Evolutionary conservation across 495 filamentous ascomycete species (phyloP).

Genomic region (Neurospora intermedia): DNA sequence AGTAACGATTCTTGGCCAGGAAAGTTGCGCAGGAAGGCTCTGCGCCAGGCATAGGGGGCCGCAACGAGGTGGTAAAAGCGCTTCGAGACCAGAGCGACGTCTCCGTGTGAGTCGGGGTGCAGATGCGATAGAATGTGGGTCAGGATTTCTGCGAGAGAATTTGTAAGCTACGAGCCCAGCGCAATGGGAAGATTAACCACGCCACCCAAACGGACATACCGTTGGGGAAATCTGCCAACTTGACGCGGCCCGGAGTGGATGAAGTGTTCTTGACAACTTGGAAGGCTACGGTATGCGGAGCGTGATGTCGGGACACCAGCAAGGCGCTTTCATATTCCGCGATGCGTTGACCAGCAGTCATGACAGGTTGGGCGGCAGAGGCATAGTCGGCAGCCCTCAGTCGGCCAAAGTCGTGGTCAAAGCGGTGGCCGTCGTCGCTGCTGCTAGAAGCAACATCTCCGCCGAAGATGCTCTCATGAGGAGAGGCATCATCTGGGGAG

Average conservation of each 20-base stretch:
- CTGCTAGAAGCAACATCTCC: conserved; percentile 7
- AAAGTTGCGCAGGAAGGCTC: conserved; percentile 82
- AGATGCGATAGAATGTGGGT: conserved; percentile 88
- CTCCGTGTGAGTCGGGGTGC: conserved; percentile 63
- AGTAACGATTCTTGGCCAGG: conserved; percentile 51
- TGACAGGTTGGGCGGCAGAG: background rate
- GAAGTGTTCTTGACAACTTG: conserved; percentile 48
- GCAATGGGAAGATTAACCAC: background rate
- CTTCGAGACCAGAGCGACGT: conserved; percentile 71
- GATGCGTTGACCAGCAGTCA: conserved; percentile 49
- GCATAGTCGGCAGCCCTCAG: conserved; percentile 26
- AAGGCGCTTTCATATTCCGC: conserved; percentile 62
- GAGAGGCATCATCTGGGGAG: conserved; percentile 20
- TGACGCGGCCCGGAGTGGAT: conserved; percentile 28
- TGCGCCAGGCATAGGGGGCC: conserved; percentile 81
- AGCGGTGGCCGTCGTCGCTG: conserved; percentile 20
- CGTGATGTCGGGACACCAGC: conserved; percentile 31
- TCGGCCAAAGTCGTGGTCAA: conserved; percentile 29
- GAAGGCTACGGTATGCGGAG: conserved; percentile 44
- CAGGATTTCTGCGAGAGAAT: conserved; percentile 56
- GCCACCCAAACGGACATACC: conserved; percentile 40
- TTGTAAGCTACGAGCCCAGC: conserved; percentile 8
- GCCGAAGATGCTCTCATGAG: conserved; percentile 16
- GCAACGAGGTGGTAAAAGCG: conserved; percentile 76
- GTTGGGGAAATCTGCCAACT: conserved; percentile 66